phyloP scores from a whole-genome alignment of 2,329 filamentous ascomycete genomes.

The Chaetothyriales sp. region DNA sequence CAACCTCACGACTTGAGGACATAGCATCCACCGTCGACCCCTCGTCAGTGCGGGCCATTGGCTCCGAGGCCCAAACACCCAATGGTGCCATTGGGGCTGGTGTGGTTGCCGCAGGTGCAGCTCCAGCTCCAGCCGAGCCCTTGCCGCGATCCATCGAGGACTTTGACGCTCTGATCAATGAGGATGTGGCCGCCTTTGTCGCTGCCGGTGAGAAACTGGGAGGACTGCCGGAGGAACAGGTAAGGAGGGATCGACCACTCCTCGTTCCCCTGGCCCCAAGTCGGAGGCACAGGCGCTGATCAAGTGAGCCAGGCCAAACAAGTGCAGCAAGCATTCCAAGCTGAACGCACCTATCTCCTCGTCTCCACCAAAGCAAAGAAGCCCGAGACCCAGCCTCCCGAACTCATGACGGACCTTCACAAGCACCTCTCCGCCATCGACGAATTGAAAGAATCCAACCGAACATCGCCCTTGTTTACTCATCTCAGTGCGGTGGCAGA shows the following conservation, averaged over 20 bases:
- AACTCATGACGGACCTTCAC: slow-evolving; percentile 75
- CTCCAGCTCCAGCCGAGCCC: slow-evolving; percentile 40
- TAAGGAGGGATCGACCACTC: slow-evolving; percentile 33
- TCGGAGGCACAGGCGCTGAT: not conserved
- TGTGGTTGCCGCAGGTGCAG: slow-evolving; percentile 21
- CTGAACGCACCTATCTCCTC: slow-evolving; percentile 74
- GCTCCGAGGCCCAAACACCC: slow-evolving; percentile 24
- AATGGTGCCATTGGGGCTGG: slow-evolving; percentile 19
- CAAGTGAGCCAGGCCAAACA: slow-evolving; percentile 35
- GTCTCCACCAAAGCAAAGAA: slow-evolving; percentile 86
- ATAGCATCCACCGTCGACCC: slow-evolving; percentile 59
- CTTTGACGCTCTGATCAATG: slow-evolving; percentile 65
- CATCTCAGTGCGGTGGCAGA: slow-evolving; percentile 80
- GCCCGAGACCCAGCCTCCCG: slow-evolving; percentile 57
- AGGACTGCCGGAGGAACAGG: slow-evolving; percentile 65
- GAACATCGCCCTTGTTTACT: slow-evolving; percentile 57
- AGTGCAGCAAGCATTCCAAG: slow-evolving; percentile 55
- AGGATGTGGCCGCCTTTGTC: slow-evolving; percentile 62
- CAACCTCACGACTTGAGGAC: slow-evolving; percentile 88
- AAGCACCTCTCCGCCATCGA: slow-evolving; percentile 63
- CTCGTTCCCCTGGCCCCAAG: too few species aligned
- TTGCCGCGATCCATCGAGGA: slow-evolving; percentile 69
- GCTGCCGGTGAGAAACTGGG: slow-evolving; percentile 64
- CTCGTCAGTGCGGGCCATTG: slow-evolving; percentile 27
- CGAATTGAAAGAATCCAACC: slow-evolving; percentile 68